Evolutionary conservation across 352 stramenopile species (phyloP).

Genomic region (Globisporangium heterothallicum): DNA sequence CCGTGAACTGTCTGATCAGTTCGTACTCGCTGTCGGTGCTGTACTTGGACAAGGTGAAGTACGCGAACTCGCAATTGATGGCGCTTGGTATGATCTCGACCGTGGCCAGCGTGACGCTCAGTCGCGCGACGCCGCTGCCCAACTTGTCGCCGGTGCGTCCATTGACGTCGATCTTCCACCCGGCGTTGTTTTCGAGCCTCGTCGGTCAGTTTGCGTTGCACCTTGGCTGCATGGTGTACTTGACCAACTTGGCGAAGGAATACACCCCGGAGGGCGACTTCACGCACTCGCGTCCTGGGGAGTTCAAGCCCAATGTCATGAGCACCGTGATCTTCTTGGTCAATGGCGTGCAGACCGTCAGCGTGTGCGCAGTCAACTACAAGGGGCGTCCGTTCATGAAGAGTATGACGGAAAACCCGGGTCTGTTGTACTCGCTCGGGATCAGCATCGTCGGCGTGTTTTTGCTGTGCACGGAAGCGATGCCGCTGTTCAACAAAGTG

Average conservation of each 20-base stretch:
- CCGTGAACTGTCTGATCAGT: conserved; percentile 97
- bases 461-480: conserved; percentile 89
- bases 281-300: conserved; percentile 66
- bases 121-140: conserved; percentile 90
- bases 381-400: conserved; percentile 98
- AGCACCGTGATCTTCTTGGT: conserved; percentile 99
- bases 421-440: conserved; percentile 91
- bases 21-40: conserved; percentile 98
- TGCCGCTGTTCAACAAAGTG: conserved; percentile 90
- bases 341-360: conserved; percentile 92
- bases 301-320: conserved; percentile 97
- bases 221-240: conserved; percentile 90
- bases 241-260: conserved; percentile 88
- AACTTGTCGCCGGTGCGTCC: conserved; percentile 92
- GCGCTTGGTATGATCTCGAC: conserved; percentile 85
- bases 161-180: conserved; percentile 94
- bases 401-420: conserved; percentile 94
- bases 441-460: conserved; percentile 85
- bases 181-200: conserved; percentile 92
- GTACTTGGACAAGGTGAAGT: conserved; percentile 98
- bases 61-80: conserved; percentile 96
- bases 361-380: conserved; percentile 99
- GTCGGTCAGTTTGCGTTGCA: conserved; percentile 95
- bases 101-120: conserved; percentile 80
- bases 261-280: conserved; percentile 85